Conservation (phyloP, 164 flowering plant genomes). For the Protea cynaroides region DNA sequence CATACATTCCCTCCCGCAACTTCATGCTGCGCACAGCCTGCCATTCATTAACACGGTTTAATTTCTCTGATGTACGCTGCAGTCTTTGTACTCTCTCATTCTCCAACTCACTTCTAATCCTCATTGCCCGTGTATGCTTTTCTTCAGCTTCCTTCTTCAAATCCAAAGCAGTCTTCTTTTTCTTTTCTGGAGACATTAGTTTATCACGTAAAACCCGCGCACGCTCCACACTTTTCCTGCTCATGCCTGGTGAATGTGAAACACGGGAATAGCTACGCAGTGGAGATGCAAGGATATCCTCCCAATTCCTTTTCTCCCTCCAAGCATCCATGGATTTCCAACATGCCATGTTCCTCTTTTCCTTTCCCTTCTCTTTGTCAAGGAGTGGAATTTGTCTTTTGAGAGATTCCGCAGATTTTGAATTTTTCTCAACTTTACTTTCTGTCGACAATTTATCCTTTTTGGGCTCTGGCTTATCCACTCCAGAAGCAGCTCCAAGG, state of each 20-base stretch:
- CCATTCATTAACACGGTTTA: constrained; percentile 91
- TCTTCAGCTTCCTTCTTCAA: constrained; percentile 86
- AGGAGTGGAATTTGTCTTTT: constrained; percentile 30
- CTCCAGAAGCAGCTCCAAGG: constrained; percentile 32
- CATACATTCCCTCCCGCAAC: constrained; percentile 80
- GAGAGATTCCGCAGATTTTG: constrained; percentile 32
- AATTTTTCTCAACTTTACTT: constrained; percentile 32
- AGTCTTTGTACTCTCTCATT: constrained; percentile 83
- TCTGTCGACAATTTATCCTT: constrained; percentile 41
- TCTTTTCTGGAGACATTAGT: constrained; percentile 92
- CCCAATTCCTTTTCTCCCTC: constrained; percentile 96
- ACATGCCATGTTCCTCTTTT: constrained; percentile 44
- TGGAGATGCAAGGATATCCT: constrained; percentile 78
- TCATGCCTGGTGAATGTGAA: constrained; percentile 76
- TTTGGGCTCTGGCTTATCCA: constrained; percentile 32
- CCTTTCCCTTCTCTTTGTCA: constrained; percentile 64
- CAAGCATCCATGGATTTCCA: constrained; percentile 86
- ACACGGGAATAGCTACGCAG: constrained; percentile 61
- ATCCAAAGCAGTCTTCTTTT: constrained; percentile 77
- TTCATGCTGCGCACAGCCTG: constrained; percentile 83
- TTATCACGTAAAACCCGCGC: constrained; percentile 79
- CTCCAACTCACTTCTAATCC: constrained; percentile 81
- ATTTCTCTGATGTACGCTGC: constrained; percentile 82
- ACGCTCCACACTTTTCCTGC: constrained; percentile 78
- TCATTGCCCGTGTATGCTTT: constrained; percentile 92